Percentiles rank a stretch among this genome's conserved stretches.
phyloP scores from a whole-genome alignment of 352 stramenopile species.

The Saprolegnia parasitica region DNA sequence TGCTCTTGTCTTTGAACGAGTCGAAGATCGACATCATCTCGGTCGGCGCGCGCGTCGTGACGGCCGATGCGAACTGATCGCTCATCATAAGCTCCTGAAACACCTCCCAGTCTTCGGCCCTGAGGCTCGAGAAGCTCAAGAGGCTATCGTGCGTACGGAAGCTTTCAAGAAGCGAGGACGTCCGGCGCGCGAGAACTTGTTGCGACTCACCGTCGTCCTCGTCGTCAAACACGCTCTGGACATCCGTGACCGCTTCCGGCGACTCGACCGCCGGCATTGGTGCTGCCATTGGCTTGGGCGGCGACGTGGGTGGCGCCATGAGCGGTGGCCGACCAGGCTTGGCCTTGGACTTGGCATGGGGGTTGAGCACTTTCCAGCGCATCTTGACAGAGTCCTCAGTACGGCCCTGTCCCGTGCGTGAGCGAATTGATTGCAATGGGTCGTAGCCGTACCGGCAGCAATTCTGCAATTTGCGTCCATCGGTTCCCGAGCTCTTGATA shows the following conservation, averaged over 20 bases:
- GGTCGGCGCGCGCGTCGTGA: slow-evolving; percentile 3
- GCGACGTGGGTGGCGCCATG: slow-evolving; percentile 31
- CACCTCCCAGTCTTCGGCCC: slow-evolving; percentile 28
- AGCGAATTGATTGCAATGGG: neutral
- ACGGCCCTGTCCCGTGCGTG: slow-evolving; percentile 49
- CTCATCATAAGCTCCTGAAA: slow-evolving; percentile 26
- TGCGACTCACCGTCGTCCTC: neutral
- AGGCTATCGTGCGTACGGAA: slow-evolving; percentile 19
- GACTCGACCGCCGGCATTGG: neutral
- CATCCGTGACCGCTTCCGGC: neutral
- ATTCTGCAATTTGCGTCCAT: slow-evolving; percentile 87
- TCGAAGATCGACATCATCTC: slow-evolving; percentile 26
- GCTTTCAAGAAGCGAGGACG: slow-evolving; percentile 26
- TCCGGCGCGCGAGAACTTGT: slow-evolving; percentile 8
- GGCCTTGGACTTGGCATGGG: slow-evolving; percentile 54
- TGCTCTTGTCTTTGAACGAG: slow-evolving; percentile 29
- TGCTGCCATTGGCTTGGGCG: neutral
- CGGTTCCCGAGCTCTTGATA: slow-evolving; percentile 91
- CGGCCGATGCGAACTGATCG: slow-evolving; percentile 25
- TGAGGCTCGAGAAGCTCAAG: slow-evolving; percentile 26
- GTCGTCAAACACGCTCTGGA: neutral
- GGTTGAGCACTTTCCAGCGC: slow-evolving; percentile 69
- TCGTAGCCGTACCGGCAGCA: slow-evolving; percentile 15
- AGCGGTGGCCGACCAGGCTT: slow-evolving; percentile 66
- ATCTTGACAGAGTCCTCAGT: slow-evolving; percentile 87